phyloP scores from a whole-genome alignment of 495 filamentous ascomycete genomes.

The Aspergillus baeticus region DNA sequence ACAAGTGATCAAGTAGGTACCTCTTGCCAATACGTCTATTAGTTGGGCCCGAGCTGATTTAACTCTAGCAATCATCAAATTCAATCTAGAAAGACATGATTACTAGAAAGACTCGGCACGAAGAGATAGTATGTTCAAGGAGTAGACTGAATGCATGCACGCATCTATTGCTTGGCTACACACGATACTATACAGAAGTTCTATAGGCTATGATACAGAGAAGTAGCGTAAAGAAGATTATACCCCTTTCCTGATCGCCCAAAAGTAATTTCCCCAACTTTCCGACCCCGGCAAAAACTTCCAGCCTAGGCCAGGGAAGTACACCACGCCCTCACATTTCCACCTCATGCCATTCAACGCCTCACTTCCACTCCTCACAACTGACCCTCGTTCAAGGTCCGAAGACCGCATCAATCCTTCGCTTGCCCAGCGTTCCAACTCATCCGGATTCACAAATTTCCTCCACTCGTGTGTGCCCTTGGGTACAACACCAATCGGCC shows the following conservation, averaged over 20 bases:
- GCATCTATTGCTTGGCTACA: too few species aligned
- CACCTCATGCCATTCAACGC: conserved; percentile 57
- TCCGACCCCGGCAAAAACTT: conserved; percentile 79
- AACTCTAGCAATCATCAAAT: too few species aligned
- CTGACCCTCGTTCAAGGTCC: conserved; percentile 31
- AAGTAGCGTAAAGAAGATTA: conserved; percentile 16
- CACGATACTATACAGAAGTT: not conserved
- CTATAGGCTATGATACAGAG: conserved; percentile 3
- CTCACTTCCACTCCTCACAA: conserved; percentile 50
- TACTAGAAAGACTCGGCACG: too few species aligned
- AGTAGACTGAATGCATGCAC: too few species aligned
- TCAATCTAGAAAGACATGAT: too few species aligned
- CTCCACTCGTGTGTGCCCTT: conserved; percentile 92
- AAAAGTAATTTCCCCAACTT: conserved; percentile 94
- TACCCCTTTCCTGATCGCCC: conserved; percentile 70
- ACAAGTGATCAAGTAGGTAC: too few species aligned
- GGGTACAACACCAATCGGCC: conserved; percentile 83
- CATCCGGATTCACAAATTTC: conserved; percentile 88
- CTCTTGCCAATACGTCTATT: too few species aligned
- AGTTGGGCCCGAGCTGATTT: too few species aligned
- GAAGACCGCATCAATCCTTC: conserved; percentile 40
- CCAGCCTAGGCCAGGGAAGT: conserved; percentile 91
- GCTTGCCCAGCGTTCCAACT: conserved; percentile 64
- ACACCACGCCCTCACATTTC: conserved; percentile 68
- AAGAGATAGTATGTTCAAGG: too few species aligned